phyloP scores from a whole-genome alignment of 192 early-diverging fungal species.

The Podila epicladia region DNA sequence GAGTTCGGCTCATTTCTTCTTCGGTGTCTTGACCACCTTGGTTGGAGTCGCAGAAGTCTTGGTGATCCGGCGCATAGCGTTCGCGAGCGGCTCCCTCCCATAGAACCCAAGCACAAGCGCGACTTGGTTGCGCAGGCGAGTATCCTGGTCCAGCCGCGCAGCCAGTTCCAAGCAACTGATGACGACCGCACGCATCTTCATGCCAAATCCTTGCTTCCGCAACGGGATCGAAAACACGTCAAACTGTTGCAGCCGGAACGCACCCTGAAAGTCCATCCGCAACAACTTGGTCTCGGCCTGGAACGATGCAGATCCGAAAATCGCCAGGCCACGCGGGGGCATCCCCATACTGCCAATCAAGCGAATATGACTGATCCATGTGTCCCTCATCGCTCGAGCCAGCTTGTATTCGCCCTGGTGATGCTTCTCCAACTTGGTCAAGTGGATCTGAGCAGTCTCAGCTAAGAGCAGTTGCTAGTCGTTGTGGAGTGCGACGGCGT shows the following conservation, averaged over 20 bases:
- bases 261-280: constrained; percentile 11
- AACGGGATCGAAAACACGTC: constrained; percentile 12
- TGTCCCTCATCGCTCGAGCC: constrained; percentile 10
- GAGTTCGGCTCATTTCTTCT: no score
- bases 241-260: constrained; percentile 11
- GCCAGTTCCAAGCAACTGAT: constrained; percentile 12
- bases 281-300: constrained; percentile 22
- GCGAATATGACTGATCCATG: constrained; percentile 11
- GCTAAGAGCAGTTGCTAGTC: constrained; percentile 12
- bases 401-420: constrained; percentile 16
- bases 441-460: constrained; percentile 2
- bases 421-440: constrained; percentile 4
- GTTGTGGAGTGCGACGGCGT: constrained; percentile 4
- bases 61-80: no score
- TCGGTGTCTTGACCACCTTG: no score
- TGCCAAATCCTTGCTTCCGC: constrained; percentile 8
- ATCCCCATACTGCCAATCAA: constrained; percentile 8
- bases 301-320: constrained; percentile 9
- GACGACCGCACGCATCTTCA: constrained; percentile 3
- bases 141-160: constrained; percentile 5
- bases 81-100: no score
- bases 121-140: no score
- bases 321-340: constrained; percentile 2
- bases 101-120: no score
- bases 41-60: no score